phyloP scores from a whole-genome alignment of 1,139 yeast species.

The Kodamaea alishanica region DNA sequence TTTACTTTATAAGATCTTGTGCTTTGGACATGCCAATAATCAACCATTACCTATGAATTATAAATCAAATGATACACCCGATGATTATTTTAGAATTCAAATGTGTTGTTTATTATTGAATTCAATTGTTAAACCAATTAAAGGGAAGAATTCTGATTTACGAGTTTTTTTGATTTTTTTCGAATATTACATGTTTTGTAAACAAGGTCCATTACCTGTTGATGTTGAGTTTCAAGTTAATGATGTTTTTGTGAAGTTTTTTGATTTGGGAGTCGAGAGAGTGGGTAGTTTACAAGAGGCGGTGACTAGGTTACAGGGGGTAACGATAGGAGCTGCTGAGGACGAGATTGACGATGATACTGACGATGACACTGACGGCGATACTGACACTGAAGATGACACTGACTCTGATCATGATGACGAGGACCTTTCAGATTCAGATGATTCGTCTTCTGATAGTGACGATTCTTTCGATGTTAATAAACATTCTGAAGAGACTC shows the following conservation, averaged over 20 bases:
- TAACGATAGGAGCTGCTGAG: slow-evolving; percentile 6
- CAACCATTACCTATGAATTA: slow-evolving; percentile 50
- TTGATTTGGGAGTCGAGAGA: slow-evolving; percentile 26
- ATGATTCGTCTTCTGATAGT: slow-evolving; percentile 16
- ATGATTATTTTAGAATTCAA: slow-evolving; percentile 70
- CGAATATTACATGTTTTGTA: slow-evolving; percentile 72
- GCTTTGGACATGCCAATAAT: slow-evolving; percentile 65
- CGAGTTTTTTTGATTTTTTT: slow-evolving; percentile 55
- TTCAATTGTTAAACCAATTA: slow-evolving; percentile 12
- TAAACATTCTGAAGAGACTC: slow-evolving; percentile 16
- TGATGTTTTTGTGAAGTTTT: slow-evolving; percentile 36
- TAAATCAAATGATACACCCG: slow-evolving; percentile 53
- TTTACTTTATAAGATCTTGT: slow-evolving; percentile 56
- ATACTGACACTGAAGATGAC: slow-evolving; percentile 8
- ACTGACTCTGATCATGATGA: slow-evolving; percentile 10
- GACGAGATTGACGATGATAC: slow-evolving; percentile 7
- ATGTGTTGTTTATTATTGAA: slow-evolving; percentile 37
- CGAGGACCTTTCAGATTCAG: slow-evolving; percentile 6
- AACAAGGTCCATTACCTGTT: slow-evolving; percentile 60
- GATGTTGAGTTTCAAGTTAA: slow-evolving; percentile 57
- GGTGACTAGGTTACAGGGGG: slow-evolving; percentile 30
- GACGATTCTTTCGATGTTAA: slow-evolving; percentile 18
- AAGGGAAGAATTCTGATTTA: slow-evolving; percentile 24
- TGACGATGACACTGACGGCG: slow-evolving; percentile 5
- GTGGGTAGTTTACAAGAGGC: slow-evolving; percentile 42